These are phyloP conservation scores for Flaveria brownii DNA, from an alignment of 129 eudicot species.

Conservation along the genomic window DNA sequence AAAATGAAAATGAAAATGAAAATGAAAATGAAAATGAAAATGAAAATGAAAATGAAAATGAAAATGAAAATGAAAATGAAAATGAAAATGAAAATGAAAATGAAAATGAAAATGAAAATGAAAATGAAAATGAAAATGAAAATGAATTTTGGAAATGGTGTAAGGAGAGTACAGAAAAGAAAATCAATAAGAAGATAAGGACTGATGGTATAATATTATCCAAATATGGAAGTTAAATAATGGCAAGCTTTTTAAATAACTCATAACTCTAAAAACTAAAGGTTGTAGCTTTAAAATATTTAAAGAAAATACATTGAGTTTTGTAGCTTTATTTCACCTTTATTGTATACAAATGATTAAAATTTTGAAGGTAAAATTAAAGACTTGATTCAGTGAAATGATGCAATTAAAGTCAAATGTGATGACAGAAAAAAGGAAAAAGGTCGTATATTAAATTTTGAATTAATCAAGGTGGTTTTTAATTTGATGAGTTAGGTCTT, in stretches of 20 bases:
- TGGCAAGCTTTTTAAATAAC: neutral
- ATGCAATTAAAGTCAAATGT: no score
- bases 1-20: no score
- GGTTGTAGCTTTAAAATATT: neutral
- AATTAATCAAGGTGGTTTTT: neutral
- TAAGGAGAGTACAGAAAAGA: neutral
- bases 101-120: no score
- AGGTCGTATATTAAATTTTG: neutral
- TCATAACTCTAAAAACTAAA: neutral
- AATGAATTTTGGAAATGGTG: neutral
- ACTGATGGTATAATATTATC: conserved; percentile 9
- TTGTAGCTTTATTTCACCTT: neutral
- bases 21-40: no score
- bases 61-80: no score
- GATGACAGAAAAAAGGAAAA: no score
- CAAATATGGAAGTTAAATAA: conserved; percentile 20
- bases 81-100: no score
- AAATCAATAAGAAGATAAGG: conserved; percentile 2
- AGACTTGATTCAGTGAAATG: no score
- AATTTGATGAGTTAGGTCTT: neutral
- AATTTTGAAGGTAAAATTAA: no score
- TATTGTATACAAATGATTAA: neutral
- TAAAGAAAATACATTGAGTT: neutral
- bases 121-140: no score
- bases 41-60: no score